Evolutionary conservation across 257 asterid genomes (phyloP), one percentile per base, ranked within the genome.

Genomic region (Petunia axillaris): DNA sequence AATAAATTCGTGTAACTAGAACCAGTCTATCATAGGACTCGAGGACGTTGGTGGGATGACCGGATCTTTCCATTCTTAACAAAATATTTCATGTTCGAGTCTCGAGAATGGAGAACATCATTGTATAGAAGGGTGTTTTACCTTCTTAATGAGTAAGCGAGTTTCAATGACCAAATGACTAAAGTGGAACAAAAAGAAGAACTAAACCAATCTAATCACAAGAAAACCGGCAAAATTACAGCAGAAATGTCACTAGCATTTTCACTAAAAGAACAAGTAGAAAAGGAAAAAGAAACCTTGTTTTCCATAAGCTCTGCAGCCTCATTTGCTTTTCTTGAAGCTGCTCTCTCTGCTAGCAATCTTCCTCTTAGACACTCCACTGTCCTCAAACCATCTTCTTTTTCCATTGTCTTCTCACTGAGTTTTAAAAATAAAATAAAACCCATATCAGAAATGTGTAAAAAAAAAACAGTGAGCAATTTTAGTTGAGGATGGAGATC

Each of bases 291-390:
- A 14, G 7, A 25, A 46, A 93, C 98, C 98, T 90, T 91, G 82
- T 82, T 86, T 77, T 59, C 94, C 81, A 92, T 76, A 9, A 63
- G 66, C 3, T 85, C 85, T 1, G 93, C 95, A 43, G 88, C 92
- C 48, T 88, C 85, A 79, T 89, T 91, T 0, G 97, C 95, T 85
- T 84, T 91, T 81, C 87, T 91, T 37, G 99, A 91, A 86, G 95
- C 92, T 10, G 79, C 81, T 84, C 98, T 92, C 81, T 95, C 99
- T 25, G 97, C 98, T 40, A 89, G 91, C 78, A 95, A 87, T 87
- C 99, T 92, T 41, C 97, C 98, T 86, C 98, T 93, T 53, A 95
- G 88, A 76, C 97, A 93, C 59, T 89, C 92, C 76, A 95, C 90
- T 6, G 92, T 95, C 75, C 89, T 95, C 87, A 86, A 82, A 75